These are phyloP conservation scores for Hanseniaspora clermontiae DNA, from an alignment of 805 yeast genomes.

Conservation along the genomic window DNA sequence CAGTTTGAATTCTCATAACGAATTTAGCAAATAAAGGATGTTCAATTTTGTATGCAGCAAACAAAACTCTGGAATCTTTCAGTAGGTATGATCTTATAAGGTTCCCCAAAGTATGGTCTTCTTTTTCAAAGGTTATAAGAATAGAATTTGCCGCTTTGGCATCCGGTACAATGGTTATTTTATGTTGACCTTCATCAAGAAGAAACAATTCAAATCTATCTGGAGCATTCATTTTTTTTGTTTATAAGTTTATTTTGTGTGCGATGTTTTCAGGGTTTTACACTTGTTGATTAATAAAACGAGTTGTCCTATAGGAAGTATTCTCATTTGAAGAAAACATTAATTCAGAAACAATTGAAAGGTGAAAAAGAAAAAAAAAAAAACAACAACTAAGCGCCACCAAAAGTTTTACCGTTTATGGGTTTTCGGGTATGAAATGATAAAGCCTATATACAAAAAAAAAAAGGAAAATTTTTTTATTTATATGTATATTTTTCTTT, in stretches of 20 bases:
- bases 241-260: background rate
- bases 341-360: too few relatives aligned
- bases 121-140: constrained; percentile 83
- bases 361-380: background rate
- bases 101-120: constrained; percentile 94
- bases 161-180: constrained; percentile 85
- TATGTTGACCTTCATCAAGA: constrained; percentile 94
- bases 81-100: constrained; percentile 73
- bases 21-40: constrained; percentile 96
- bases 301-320: too few relatives aligned
- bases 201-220: constrained; percentile 95
- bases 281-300: too few relatives aligned
- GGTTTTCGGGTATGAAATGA: background rate
- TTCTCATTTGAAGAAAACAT: too few relatives aligned
- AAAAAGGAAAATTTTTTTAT: background rate
- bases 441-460: background rate
- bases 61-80: constrained; percentile 76
- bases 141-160: constrained; percentile 92
- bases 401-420: background rate
- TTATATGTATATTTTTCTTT: background rate
- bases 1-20: constrained; percentile 87
- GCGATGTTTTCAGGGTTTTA: background rate
- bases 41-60: constrained; percentile 95
- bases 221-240: constrained; percentile 85
- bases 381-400: constrained; percentile 1